Evolutionary conservation across 331 rosid genomes (phyloP), one percentile per base, ranked within the genome.

Genomic region (Rhamnella rubrinervis): DNA sequence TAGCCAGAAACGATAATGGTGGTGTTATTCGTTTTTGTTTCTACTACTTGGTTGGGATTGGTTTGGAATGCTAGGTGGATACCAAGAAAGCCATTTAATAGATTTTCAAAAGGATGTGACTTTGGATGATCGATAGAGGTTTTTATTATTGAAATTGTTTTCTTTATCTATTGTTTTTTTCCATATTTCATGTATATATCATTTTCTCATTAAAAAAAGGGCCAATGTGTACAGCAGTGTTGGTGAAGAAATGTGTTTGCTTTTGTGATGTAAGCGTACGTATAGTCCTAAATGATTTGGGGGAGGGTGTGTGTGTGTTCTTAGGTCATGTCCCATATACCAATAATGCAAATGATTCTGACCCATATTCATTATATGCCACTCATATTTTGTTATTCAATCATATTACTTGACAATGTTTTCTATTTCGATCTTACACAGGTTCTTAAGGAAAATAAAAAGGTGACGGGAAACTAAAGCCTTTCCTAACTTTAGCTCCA

Each of bases 11-110:
- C 44, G 39, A 59, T 60, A 49, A 75, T 61, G 41, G 19, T 41
- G 57, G 13, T 47, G 53, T 56, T 26, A 19, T 16, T 28, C 23
- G 0, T 55, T 53, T 20, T 61, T 75, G 74, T 63, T 66, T 31
- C 10, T 66, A 60, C 72, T 61, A 53, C 60, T 28, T 70, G 57
- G 21, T 61, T 59, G 47, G 59, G 73, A 15, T 58, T 59, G 53
- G 61, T 65, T 38, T 47, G 51, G 46, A 61, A 23, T 71, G 84
- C 74, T 46, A 75, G 66, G 80, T 79, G 83, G 76, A 63, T 35
- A 10, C 47, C 15, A 2, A 16, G 18, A 67, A n/a, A n/a, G 66
- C 71, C 71, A 10, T 6, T 40, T 46, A 44, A 59, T 15, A 20
- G 8, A 52, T 51, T 14, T 10, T 18, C 20, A 2, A 35, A 47